Conservation (phyloP, 495 filamentous ascomycete genomes). For the Penicillium verhagenii region DNA sequence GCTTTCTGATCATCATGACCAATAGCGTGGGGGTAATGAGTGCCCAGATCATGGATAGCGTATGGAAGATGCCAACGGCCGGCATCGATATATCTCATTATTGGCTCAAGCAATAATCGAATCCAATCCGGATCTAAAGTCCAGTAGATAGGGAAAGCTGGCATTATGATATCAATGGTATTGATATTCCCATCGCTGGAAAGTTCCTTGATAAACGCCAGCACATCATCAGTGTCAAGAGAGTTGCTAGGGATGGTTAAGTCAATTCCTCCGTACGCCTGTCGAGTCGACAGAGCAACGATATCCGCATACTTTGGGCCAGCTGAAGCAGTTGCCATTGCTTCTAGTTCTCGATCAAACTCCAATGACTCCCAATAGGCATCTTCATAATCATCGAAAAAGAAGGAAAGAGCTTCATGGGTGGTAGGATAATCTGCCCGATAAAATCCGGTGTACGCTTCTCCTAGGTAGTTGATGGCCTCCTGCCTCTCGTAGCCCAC, state of each 20-base stretch:
- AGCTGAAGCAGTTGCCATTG: conserved; percentile 26
- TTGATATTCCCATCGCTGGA: conserved; percentile 54
- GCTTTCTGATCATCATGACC: conserved; percentile 47
- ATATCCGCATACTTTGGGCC: conserved; percentile 50
- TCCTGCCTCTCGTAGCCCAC: conserved; percentile 46
- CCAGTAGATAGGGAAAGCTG: conserved; percentile 50
- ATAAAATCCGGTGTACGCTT: conserved; percentile 45
- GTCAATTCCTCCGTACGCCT: conserved; percentile 51
- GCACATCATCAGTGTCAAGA: conserved; percentile 38
- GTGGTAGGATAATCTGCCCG: conserved; percentile 33
- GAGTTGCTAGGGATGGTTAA: conserved; percentile 43
- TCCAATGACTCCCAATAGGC: conserved; percentile 33
- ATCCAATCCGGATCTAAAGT: conserved; percentile 50
- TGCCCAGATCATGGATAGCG: conserved; percentile 47
- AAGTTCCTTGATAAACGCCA: conserved; percentile 55
- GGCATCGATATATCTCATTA: conserved; percentile 48
- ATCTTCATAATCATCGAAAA: conserved; percentile 44
- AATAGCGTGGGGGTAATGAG: conserved; percentile 48
- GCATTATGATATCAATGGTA: conserved; percentile 53
- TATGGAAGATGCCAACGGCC: conserved; percentile 44
- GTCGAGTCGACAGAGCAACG: conserved; percentile 44
- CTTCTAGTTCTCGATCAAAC: conserved; percentile 34
- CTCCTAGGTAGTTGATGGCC: conserved; percentile 49
- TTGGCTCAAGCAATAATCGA: conserved; percentile 48
- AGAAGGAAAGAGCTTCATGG: conserved; percentile 36